A percentile compares a stretch with the other conserved stretches of the same genome.
phyloP scores from a whole-genome alignment of 2,329 filamentous ascomycete species.

The Sporothrix brunneoviolacea region DNA sequence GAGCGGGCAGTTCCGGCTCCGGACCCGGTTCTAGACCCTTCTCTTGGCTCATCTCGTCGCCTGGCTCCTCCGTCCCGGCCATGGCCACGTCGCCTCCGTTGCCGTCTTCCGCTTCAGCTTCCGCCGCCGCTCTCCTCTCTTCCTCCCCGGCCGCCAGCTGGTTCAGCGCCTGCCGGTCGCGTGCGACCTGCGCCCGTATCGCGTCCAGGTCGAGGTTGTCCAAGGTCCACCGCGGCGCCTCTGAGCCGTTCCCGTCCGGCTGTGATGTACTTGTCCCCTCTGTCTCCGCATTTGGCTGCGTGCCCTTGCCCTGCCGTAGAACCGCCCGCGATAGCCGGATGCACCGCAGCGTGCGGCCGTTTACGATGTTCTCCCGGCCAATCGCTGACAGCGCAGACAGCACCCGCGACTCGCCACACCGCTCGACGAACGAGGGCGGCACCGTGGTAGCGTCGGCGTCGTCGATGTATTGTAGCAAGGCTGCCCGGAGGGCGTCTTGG shows the following conservation, averaged over 20 bases:
- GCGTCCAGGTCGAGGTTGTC: constrained; percentile 12
- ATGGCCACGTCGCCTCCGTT: constrained; percentile 2
- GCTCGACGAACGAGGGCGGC: not conserved
- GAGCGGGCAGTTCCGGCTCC: constrained; percentile 17
- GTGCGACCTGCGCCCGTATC: constrained; percentile 10
- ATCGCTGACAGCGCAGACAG: constrained; percentile 7
- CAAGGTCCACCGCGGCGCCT: not conserved
- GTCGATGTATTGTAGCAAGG: not conserved
- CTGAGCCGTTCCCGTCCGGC: not conserved
- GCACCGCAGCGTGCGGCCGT: constrained; percentile 23
- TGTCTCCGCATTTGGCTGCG: not conserved
- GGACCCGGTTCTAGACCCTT: constrained; percentile 11
- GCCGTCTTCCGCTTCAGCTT: not conserved
- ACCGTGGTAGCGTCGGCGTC: not conserved
- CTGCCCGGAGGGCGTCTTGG: not conserved
- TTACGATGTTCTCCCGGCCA: constrained; percentile 11
- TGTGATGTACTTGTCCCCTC: not conserved
- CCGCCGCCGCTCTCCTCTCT: not conserved
- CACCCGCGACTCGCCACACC: constrained; percentile 16
- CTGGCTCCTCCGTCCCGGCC: constrained; percentile 5
- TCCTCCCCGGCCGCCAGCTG: not conserved
- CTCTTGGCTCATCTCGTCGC: constrained; percentile 15
- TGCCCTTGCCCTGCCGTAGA: constrained; percentile 10
- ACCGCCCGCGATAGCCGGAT: constrained; percentile 22
- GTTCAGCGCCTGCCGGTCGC: constrained; percentile 9